Percentiles rank a stretch among this genome's conserved stretches.
Conservation (phyloP, 1,139 yeast genomes). For the Scheffersomyces parashehatae region DNA sequence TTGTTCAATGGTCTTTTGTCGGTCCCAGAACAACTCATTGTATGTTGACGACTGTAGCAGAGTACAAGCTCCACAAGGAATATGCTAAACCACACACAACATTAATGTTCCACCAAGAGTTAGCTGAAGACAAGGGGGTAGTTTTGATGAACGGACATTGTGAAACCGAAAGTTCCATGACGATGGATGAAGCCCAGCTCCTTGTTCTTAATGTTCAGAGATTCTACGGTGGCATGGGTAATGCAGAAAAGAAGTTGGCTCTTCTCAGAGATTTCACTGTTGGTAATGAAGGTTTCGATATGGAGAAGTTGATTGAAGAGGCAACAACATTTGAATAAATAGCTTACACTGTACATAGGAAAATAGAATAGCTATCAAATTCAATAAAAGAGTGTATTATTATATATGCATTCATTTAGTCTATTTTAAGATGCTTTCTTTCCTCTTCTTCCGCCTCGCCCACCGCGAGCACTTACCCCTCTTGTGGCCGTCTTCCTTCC, state of each 20-base stretch:
- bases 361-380: too few species aligned
- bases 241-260: conserved; percentile 48
- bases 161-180: conserved; percentile 66
- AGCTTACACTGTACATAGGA: not conserved
- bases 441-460: too few species aligned
- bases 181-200: conserved; percentile 75
- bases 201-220: conserved; percentile 80
- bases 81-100: conserved; percentile 96
- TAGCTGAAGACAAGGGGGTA: conserved; percentile 58
- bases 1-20: conserved; percentile 90
- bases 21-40: conserved; percentile 87
- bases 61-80: conserved; percentile 86
- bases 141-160: conserved; percentile 88
- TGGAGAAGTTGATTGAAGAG: conserved; percentile 67
- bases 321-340: conserved; percentile 64
- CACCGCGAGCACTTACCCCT: not conserved
- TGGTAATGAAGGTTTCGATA: conserved; percentile 64
- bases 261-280: conserved; percentile 67
- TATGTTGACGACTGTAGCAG: conserved; percentile 88
- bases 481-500: conserved; percentile 1
- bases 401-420: too few species aligned
- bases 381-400: too few species aligned
- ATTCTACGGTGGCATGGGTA: conserved; percentile 71
- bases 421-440: too few species aligned
- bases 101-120: conserved; percentile 81